These are phyloP conservation scores for Rhizophora mangle DNA, from an alignment of 345 rosid genomes.

Conservation along the genomic window DNA sequence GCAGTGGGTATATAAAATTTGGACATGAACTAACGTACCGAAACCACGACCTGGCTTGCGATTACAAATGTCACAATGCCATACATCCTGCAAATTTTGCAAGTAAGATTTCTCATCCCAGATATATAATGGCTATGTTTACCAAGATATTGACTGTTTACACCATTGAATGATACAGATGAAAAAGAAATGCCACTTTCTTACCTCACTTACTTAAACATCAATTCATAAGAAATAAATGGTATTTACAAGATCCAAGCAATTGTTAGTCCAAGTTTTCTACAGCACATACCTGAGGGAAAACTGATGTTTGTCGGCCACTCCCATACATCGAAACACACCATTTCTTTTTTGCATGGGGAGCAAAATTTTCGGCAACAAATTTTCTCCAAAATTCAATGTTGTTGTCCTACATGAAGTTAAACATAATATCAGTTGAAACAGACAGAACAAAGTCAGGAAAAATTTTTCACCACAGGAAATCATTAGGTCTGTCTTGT, in stretches of 20 bases:
- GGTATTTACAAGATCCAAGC: background rate
- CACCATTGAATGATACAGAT: no score
- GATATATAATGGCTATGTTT: no score
- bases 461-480: conserved; percentile 11
- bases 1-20: background rate
- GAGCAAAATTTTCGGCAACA: conserved; percentile 87
- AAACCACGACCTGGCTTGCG: conserved; percentile 98
- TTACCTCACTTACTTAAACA: background rate
- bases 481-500: conserved; percentile 82
- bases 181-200: background rate
- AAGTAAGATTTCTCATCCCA: background rate
- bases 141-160: no score
- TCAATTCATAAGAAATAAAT: conserved; percentile 2
- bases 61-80: conserved; percentile 98
- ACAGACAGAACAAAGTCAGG: conserved; percentile 11
- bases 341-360: conserved; percentile 95
- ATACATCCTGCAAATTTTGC: conserved; percentile 69
- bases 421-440: conserved; percentile 19
- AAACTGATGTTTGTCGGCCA: conserved; percentile 92
- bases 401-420: conserved; percentile 72
- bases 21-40: conserved; percentile 49
- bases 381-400: conserved; percentile 98
- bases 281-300: conserved; percentile 75
- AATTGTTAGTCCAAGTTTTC: conserved; percentile 2
- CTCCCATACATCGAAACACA: conserved; percentile 98